A percentile compares a stretch with the other conserved stretches of the same genome.
Evolutionary conservation across 139 green algal species (phyloP).

Genomic region (Bryopsis sp.): DNA sequence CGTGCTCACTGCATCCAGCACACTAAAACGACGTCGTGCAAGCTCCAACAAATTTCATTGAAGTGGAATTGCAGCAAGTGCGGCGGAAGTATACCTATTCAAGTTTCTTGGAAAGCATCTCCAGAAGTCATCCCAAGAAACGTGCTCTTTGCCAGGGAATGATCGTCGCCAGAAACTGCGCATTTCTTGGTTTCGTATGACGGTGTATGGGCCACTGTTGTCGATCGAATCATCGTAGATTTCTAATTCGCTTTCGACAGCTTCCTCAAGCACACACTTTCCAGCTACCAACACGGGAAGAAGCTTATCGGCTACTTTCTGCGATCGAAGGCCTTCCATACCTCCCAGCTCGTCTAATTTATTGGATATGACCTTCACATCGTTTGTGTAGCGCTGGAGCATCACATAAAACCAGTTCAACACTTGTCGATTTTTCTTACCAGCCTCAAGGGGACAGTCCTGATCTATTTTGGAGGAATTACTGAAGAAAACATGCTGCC

Average conservation of each 20-base stretch:
- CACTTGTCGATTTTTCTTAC: too few relatives aligned
- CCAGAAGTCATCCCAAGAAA: conserved; percentile 12
- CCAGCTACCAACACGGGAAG: background rate
- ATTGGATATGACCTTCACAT: background rate
- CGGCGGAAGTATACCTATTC: conserved; percentile 4
- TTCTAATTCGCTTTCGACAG: background rate
- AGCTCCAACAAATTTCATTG: too few relatives aligned
- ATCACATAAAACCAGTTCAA: too few relatives aligned
- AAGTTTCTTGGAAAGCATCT: conserved; percentile 1
- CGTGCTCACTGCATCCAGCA: background rate
- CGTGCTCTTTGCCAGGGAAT: background rate
- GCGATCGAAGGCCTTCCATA: conserved; percentile 1
- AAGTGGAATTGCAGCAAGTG: background rate
- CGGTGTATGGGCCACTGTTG: background rate
- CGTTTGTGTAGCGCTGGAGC: conserved; percentile 6
- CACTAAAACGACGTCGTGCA: too few relatives aligned
- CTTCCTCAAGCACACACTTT: background rate
- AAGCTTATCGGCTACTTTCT: background rate
- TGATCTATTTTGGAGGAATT: too few relatives aligned
- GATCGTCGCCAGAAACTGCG: background rate
- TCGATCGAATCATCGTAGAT: conserved; percentile 1
- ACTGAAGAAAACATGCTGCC: too few relatives aligned
- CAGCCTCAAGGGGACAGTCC: too few relatives aligned
- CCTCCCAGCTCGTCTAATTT: conserved; percentile 6
- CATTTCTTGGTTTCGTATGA: conserved; percentile 10